Conservation (phyloP, 306 rosid genomes). For the cucumber (Cucumis sativus) region DNA sequence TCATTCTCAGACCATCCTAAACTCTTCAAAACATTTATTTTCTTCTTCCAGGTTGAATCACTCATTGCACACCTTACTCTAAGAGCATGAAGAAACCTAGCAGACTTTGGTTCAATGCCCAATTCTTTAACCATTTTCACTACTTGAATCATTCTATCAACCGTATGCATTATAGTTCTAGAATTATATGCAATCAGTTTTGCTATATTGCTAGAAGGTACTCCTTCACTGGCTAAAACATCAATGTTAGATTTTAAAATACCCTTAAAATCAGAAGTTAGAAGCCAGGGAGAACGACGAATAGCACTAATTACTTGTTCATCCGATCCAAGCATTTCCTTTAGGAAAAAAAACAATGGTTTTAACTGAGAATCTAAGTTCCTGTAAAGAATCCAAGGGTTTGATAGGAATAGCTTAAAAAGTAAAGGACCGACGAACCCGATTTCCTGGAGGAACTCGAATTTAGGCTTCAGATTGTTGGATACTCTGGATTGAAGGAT, state of each 20-base stretch:
- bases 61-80: neutral
- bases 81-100: neutral
- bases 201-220: neutral
- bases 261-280: neutral
- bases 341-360: slow-evolving; percentile 1
- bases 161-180: neutral
- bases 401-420: neutral
- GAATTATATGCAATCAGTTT: neutral
- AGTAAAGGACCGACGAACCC: neutral
- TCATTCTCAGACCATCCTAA: slow-evolving; percentile 16
- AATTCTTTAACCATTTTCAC: neutral
- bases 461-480: neutral
- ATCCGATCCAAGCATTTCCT: neutral
- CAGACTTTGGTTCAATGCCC: neutral
- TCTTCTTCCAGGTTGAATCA: slow-evolving; percentile 9
- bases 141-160: neutral
- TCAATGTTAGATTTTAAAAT: neutral
- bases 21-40: slow-evolving; percentile 9
- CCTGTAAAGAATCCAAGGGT: neutral
- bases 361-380: slow-evolving; percentile 9
- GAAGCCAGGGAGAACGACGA: slow-evolving; percentile 3
- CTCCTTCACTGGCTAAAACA: slow-evolving; percentile 7
- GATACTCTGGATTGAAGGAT: neutral
- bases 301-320: neutral
- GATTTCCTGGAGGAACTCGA: neutral